Conservation (phyloP, 2,329 filamentous ascomycete species). For the Colletotrichum cordylinicola region DNA sequence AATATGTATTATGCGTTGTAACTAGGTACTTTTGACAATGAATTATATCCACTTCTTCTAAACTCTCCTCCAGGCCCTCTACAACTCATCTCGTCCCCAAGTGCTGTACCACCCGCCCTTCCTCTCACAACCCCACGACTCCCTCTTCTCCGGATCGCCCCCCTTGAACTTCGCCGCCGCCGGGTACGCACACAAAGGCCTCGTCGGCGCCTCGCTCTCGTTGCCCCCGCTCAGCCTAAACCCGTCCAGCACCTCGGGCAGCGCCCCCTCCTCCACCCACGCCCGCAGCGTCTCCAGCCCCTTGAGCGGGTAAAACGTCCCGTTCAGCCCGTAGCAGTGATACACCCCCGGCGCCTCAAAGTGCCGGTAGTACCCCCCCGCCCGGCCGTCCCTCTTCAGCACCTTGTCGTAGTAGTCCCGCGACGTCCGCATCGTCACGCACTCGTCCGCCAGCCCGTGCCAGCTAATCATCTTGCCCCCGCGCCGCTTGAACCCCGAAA, state of each 20-base stretch:
- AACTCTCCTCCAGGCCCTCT: background rate
- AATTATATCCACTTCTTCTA: background rate
- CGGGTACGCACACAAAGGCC: constrained; percentile 18
- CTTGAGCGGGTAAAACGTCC: constrained; percentile 16
- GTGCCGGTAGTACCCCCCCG: constrained; percentile 52
- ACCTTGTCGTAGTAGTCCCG: constrained; percentile 33
- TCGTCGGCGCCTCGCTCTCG: constrained; percentile 13
- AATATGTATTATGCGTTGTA: background rate
- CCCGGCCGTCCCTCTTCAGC: background rate
- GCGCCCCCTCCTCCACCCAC: constrained; percentile 15
- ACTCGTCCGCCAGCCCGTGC: constrained; percentile 45
- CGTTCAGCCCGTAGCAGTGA: constrained; percentile 44
- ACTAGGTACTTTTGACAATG: background rate
- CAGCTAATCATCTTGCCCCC: constrained; percentile 50
- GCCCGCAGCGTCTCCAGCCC: constrained; percentile 11
- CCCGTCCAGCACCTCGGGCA: constrained; percentile 2
- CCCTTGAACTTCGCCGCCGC: background rate
- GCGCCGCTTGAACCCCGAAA: constrained; percentile 31
- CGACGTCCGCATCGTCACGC: constrained; percentile 39
- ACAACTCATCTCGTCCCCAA: background rate
- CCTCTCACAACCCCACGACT: constrained; percentile 11
- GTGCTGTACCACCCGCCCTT: background rate
- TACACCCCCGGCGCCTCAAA: constrained; percentile 57
- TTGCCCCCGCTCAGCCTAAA: constrained; percentile 11
- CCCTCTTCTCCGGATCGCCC: background rate